Conservation (phyloP, 352 stramenopile genomes). For the Halophytophthora batemanensis region DNA sequence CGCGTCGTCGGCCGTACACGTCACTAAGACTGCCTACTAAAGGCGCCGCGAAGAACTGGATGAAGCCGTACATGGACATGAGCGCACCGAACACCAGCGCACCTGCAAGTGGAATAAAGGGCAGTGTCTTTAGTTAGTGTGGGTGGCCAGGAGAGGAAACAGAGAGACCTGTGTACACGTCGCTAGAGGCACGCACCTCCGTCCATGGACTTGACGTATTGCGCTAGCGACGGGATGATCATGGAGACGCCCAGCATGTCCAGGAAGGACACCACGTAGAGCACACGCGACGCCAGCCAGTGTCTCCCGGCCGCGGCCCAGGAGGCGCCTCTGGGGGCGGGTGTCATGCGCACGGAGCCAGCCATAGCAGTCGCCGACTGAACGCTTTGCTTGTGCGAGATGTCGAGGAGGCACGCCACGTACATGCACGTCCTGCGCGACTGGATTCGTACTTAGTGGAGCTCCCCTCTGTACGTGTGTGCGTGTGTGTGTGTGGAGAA, state of each 20-base stretch:
- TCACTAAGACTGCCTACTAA: slow-evolving; percentile 74
- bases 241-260: slow-evolving; percentile 82
- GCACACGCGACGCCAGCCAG: slow-evolving; percentile 43
- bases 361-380: no score
- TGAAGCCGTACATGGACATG: slow-evolving; percentile 84
- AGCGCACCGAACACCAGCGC: slow-evolving; percentile 69
- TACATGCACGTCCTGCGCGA: no score
- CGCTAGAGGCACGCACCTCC: no score
- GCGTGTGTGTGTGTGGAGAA: no score
- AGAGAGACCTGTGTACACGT: no score
- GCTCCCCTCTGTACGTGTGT: no score
- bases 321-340: not conserved
- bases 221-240: slow-evolving; percentile 79
- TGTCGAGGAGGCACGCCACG: no score
- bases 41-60: slow-evolving; percentile 80
- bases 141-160: no score
- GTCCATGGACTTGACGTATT: slow-evolving; percentile 78
- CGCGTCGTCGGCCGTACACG: slow-evolving; percentile 56
- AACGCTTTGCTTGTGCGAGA: no score
- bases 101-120: no score
- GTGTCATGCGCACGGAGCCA: not conserved
- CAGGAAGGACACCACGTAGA: slow-evolving; percentile 79
- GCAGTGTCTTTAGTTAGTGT: no score
- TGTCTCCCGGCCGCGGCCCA: not conserved
- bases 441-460: no score